A percentile compares a stretch with the other conserved stretches of the same genome.
Conservation (phyloP, 2,329 filamentous ascomycete species). For the Alternaria alternata region DNA sequence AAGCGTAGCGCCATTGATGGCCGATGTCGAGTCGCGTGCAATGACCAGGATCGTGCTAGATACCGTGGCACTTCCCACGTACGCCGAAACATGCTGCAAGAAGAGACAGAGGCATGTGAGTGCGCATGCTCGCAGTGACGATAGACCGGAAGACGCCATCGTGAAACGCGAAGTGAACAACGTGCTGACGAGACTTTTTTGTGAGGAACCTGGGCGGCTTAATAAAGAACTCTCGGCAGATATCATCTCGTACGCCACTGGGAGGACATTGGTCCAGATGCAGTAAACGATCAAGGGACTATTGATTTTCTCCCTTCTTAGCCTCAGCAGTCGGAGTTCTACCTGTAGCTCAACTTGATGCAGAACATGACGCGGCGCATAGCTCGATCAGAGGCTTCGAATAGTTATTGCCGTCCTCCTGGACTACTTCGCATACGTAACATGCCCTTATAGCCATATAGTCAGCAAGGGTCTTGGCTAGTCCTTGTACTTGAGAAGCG, state of each 20-base stretch:
- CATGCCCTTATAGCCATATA: conserved; percentile 19
- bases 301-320: conserved; percentile 42
- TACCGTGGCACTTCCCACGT: conserved; percentile 38
- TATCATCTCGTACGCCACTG: conserved; percentile 34
- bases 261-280: conserved; percentile 33
- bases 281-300: conserved; percentile 37
- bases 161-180: conserved; percentile 24
- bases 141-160: conserved; percentile 38
- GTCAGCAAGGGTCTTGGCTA: conserved; percentile 36
- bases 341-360: conserved; percentile 14
- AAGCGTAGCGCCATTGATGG: conserved; percentile 59
- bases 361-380: conserved; percentile 31
- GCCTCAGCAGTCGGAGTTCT: conserved; percentile 9
- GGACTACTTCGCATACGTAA: conserved; percentile 25
- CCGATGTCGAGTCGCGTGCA: conserved; percentile 60
- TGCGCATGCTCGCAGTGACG: conserved; percentile 35
- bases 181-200: conserved; percentile 27
- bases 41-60: conserved; percentile 64
- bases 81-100: conserved; percentile 26
- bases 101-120: conserved; percentile 34
- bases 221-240: conserved; percentile 46
- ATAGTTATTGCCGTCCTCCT: conserved; percentile 23
- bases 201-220: conserved; percentile 35
- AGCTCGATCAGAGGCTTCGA: conserved; percentile 11
- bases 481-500: conserved; percentile 17